These are phyloP conservation scores for Pterocarpus macrocarpus DNA, from an alignment of 306 rosid genomes.

Conservation along the genomic window DNA sequence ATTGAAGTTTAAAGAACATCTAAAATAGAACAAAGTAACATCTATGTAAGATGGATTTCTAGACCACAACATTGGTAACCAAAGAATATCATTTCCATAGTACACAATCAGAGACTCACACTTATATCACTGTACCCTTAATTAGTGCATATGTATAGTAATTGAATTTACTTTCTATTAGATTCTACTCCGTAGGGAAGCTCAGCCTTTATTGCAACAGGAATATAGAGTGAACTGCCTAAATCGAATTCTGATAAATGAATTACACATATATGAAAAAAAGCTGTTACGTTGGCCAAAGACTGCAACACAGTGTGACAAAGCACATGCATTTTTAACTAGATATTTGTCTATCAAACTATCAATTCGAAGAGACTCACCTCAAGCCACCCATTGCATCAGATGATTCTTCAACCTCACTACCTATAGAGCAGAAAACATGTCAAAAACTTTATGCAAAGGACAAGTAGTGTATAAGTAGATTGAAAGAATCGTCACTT, in stretches of 20 bases:
- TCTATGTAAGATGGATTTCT: constrained; percentile 4
- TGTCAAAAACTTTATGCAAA: constrained; percentile 37
- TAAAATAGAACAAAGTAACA: neutral
- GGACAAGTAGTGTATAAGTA: constrained; percentile 8
- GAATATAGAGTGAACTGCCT: neutral
- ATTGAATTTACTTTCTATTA: neutral
- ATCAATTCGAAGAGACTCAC: constrained; percentile 53
- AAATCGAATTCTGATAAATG: constrained; percentile 3
- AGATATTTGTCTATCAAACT: constrained; percentile 15
- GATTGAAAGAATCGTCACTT: neutral
- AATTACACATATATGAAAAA: neutral
- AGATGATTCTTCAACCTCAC: constrained; percentile 59
- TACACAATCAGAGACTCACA: neutral
- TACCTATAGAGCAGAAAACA: constrained; percentile 58
- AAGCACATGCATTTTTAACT: constrained; percentile 19
- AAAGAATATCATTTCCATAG: constrained; percentile 23
- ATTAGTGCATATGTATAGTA: constrained; percentile 1
- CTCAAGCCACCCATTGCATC: constrained; percentile 53
- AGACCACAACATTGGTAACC: neutral
- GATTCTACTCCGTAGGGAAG: constrained; percentile 28
- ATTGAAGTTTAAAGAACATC: constrained; percentile 22
- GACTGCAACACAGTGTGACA: constrained; percentile 22
- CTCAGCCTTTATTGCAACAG: constrained; percentile 22
- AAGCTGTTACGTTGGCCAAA: neutral
- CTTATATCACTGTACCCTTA: neutral